Conservation (phyloP, 192 early-diverging fungal species). For the Haplosporangium gracile region DNA sequence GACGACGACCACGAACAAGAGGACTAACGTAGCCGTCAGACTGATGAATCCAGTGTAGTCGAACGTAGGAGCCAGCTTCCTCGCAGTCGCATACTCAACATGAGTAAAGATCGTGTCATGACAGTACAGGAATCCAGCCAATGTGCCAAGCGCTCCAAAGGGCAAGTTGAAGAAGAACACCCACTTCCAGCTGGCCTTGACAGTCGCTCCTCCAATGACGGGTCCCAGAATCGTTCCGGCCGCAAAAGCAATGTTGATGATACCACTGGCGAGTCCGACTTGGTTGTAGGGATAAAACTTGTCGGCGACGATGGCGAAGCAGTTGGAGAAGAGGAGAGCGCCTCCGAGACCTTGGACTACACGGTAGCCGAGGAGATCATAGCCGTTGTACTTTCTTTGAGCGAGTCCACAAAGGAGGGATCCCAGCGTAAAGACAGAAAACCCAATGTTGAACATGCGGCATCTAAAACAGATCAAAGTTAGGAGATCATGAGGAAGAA, state of each 20-base stretch:
- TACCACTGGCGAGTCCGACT: slow-evolving; percentile 26
- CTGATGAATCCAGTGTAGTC: slow-evolving; percentile 19
- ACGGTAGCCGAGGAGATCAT: slow-evolving; percentile 27
- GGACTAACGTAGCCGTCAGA: neutral
- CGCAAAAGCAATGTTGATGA: slow-evolving; percentile 29
- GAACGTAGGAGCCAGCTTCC: neutral
- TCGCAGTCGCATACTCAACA: slow-evolving; percentile 7
- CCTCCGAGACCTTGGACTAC: slow-evolving; percentile 26
- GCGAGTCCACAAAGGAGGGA: slow-evolving; percentile 11
- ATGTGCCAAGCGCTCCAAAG: slow-evolving; percentile 16
- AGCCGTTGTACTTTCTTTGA: slow-evolving; percentile 17
- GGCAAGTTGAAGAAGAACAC: slow-evolving; percentile 33
- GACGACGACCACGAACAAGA: slow-evolving; percentile 20
- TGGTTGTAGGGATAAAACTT: slow-evolving; percentile 28
- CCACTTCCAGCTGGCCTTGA: slow-evolving; percentile 20
- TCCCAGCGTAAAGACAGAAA: slow-evolving; percentile 11
- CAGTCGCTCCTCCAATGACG: slow-evolving; percentile 23
- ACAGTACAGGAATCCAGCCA: slow-evolving; percentile 13
- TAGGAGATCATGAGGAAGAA: neutral
- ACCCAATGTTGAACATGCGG: slow-evolving; percentile 22
- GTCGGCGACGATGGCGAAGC: slow-evolving; percentile 25
- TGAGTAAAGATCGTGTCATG: slow-evolving; percentile 14
- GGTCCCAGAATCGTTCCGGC: slow-evolving; percentile 22
- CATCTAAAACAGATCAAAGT: neutral
- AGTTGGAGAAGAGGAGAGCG: slow-evolving; percentile 23